phyloP scores from a whole-genome alignment of 768 basidiomycete genomes.

The Psilocybe subaeruginosa region DNA sequence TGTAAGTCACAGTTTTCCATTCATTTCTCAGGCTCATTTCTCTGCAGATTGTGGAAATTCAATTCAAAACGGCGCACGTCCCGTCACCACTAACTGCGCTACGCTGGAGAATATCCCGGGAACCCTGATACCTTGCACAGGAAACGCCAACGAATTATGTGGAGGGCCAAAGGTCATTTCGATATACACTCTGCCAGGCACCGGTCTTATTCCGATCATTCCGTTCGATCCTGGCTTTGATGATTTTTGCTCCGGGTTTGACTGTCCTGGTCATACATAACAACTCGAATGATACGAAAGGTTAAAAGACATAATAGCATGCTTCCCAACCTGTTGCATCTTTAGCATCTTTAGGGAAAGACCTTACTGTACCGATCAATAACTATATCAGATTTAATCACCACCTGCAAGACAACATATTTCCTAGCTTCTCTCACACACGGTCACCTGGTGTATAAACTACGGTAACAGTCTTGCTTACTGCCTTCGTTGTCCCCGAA shows the following conservation, averaged over 20 bases:
- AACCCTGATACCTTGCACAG: conserved; percentile 4
- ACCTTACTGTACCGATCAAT: too few species aligned
- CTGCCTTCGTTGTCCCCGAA: too few species aligned
- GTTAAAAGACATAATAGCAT: not conserved
- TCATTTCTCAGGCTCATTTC: not conserved
- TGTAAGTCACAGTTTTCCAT: conserved; percentile 2
- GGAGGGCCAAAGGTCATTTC: not conserved
- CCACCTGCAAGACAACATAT: too few species aligned
- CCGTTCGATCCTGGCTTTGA: not conserved
- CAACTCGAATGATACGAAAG: not conserved
- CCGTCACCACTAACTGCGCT: not conserved
- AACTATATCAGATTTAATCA: too few species aligned
- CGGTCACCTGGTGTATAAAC: too few species aligned
- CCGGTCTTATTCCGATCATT: not conserved
- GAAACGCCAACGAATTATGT: not conserved
- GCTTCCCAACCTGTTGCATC: too few species aligned
- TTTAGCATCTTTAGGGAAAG: too few species aligned
- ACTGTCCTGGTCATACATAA: not conserved
- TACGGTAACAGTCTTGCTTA: too few species aligned
- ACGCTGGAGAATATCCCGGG: not conserved
- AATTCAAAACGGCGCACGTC: not conserved
- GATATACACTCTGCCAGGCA: not conserved
- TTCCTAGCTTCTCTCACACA: too few species aligned
- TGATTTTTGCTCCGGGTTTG: not conserved
- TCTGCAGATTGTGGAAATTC: not conserved